Percentiles rank a stretch among this genome's conserved stretches.
Evolutionary conservation across 805 yeast genomes (phyloP).

Genomic region (Grigorovia transvaalensis): DNA sequence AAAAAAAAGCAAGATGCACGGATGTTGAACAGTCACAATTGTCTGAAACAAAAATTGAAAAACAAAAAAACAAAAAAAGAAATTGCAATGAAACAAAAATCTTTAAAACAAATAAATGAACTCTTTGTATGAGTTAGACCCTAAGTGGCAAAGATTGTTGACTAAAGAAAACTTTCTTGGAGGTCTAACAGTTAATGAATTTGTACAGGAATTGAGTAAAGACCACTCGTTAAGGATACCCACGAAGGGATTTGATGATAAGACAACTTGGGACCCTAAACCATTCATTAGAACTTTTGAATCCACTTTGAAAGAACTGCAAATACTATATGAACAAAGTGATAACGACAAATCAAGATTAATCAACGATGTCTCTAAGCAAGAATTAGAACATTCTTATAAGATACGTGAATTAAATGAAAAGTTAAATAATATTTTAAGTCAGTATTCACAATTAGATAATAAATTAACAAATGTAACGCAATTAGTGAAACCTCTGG

Average conservation of each 20-base stretch:
- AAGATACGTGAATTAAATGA: constrained; percentile 41
- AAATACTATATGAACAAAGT: constrained; percentile 49
- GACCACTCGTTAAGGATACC: constrained; percentile 35
- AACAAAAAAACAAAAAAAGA: neutral
- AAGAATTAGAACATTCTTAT: constrained; percentile 57
- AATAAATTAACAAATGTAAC: constrained; percentile 37
- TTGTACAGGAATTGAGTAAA: constrained; percentile 67
- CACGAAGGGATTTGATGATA: constrained; percentile 1
- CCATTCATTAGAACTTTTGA: constrained; percentile 93
- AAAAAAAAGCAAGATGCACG: neutral
- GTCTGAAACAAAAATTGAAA: neutral
- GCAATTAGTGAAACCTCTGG: constrained; percentile 54
- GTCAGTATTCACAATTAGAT: constrained; percentile 20
- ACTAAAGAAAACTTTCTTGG: constrained; percentile 54
- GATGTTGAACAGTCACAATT: neutral
- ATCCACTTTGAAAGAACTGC: constrained; percentile 64
- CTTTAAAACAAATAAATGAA: constrained; percentile 21
- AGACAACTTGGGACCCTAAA: constrained; percentile 52
- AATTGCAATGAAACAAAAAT: neutral
- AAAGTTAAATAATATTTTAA: constrained; percentile 14
- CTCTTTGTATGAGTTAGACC: constrained; percentile 50
- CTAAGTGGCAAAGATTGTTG: constrained; percentile 46
- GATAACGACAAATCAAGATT: constrained; percentile 38
- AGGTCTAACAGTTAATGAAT: constrained; percentile 65
- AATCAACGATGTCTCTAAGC: constrained; percentile 46